phyloP scores from a whole-genome alignment of 192 early-diverging fungal genomes.

The Phycomyces nitens region DNA sequence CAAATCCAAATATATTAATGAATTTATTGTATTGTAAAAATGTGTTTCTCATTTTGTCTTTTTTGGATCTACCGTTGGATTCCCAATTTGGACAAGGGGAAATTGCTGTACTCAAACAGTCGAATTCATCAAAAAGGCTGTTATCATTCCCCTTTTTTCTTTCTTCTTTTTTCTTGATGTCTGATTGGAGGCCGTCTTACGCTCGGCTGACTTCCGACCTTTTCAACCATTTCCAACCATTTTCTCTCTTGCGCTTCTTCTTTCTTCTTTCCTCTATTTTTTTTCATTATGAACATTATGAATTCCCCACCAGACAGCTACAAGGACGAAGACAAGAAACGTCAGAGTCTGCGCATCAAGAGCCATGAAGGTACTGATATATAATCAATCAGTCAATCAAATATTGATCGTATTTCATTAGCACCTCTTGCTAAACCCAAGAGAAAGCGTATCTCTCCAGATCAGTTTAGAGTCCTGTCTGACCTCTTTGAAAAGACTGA shows the following conservation, averaged over 20 bases:
- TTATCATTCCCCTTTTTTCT: too few relatives aligned
- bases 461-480: conserved; percentile 67
- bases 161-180: neutral
- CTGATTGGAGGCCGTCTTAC: neutral
- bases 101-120: too few relatives aligned
- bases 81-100: too few relatives aligned
- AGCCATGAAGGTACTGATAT: conserved; percentile 21
- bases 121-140: too few relatives aligned
- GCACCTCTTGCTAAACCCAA: conserved; percentile 53
- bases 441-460: conserved; percentile 72
- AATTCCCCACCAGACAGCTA: neutral
- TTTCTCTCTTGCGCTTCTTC: conserved; percentile 3
- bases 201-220: conserved; percentile 21
- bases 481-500: conserved; percentile 71
- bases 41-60: too few relatives aligned
- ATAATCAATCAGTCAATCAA: too few relatives aligned
- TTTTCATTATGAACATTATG: neutral
- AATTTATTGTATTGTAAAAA: too few relatives aligned
- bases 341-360: conserved; percentile 16
- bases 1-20: too few relatives aligned
- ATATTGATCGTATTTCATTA: too few relatives aligned
- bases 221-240: conserved; percentile 10
- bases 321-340: conserved; percentile 11
- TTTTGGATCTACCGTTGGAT: too few relatives aligned
- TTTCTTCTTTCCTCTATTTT: conserved; percentile 1